Base-by-base conservation (phyloP, 2,329 filamentous ascomycete genomes). In the Colletotrichum viniferum region DNA sequence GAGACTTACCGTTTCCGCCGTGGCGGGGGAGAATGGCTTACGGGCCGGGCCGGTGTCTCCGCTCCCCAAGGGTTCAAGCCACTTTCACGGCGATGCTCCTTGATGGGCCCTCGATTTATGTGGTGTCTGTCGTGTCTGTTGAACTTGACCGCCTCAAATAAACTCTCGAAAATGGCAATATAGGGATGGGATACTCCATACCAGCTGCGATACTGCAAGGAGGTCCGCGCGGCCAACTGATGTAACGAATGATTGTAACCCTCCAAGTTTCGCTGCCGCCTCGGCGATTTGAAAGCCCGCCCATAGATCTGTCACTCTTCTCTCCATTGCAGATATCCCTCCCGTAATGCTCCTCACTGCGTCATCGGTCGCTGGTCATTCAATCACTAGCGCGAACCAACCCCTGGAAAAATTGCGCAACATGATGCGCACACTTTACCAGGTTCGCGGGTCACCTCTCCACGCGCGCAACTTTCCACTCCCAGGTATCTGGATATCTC, bases 381-480 rank as follows among this genome's bases (percentile, higher is more conserved):
- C 36, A 38, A 13, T 52, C 43, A 52, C 43, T 52, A 21, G n/a
- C n/a, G n/a, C n/a, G n/a, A 21, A n/a, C 12, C n/a, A 52, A 2
- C 43, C 43, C 43, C 43, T 21, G 61, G n/a, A 65, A 28, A 28
- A 21, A 48, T 28, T 52, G 62, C 36, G 36, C 58, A 43, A 65
- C 16, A 62, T n/a, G 26, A 65, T 43, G 36, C 21, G 21, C 62
- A 28, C 62, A 28, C 7, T 2, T 14, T 48, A 65, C 62, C 36
- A 28, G 34, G 62, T 65, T 65, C 62, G 36, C 62, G 62, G 62
- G 36, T 65, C 62, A 30, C 28, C 30, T 32, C 62, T 65, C 16
- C 62, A 48, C 21, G 62, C 62, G 14, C 24, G 36, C 24, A 1
- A 43, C 18, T 26, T 65, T n/a, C 62, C 62, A 48, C 43, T 1